phyloP scores from a whole-genome alignment of 306 rosid genomes.

The Castanea sativa region DNA sequence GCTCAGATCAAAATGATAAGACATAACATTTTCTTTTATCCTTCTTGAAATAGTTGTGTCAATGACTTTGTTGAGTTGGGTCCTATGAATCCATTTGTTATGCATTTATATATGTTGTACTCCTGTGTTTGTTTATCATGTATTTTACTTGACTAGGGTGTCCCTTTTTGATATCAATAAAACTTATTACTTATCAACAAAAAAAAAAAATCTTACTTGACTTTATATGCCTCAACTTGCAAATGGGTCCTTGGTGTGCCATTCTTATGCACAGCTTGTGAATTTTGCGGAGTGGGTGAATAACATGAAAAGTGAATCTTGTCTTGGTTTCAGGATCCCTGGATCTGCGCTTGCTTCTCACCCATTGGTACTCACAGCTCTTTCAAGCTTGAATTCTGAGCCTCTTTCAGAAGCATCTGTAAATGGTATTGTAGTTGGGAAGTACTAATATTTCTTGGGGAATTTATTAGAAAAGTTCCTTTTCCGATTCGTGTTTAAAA shows the following conservation, averaged over 20 bases:
- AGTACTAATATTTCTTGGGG: not conserved
- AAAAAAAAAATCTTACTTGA: not conserved
- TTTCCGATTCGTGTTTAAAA: not conserved
- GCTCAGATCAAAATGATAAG: not conserved
- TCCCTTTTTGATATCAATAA: not conserved
- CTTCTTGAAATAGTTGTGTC: not conserved
- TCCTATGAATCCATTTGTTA: not conserved
- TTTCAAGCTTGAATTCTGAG: conserved; percentile 89
- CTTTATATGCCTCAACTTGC: not conserved
- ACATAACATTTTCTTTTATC: not conserved
- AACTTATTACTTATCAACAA: too few relatives aligned
- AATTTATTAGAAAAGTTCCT: not conserved
- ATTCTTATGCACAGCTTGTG: not conserved
- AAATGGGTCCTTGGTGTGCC: not conserved
- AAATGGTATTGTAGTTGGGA: conserved; percentile 55
- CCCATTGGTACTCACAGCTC: conserved; percentile 89
- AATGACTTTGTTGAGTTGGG: not conserved
- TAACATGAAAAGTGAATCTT: conserved; percentile 1
- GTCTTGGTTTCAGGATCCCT: conserved; percentile 71
- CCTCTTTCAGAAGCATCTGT: conserved; percentile 95
- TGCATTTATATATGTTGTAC: not conserved
- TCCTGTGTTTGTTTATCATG: not conserved
- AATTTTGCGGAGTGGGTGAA: not conserved
- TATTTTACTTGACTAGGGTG: too few relatives aligned
- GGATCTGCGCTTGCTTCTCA: conserved; percentile 88